Percentiles rank a stretch among this genome's conserved stretches.
Conservation (phyloP, 371 early-diverging fungal genomes). For the Modicella reniformis region DNA sequence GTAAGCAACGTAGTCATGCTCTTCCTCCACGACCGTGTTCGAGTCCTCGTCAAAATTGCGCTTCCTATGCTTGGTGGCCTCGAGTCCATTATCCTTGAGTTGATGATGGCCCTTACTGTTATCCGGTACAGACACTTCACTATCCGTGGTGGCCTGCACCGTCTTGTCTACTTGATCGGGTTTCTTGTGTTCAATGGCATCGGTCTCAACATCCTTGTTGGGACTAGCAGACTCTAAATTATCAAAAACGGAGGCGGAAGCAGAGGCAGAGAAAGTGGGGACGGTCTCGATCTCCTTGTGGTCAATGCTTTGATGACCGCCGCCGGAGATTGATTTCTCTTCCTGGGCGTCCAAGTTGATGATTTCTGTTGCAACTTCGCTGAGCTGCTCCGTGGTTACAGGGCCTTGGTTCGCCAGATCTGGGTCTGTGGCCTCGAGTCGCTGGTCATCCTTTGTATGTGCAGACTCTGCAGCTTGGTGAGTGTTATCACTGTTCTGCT, state of each 20-base stretch:
- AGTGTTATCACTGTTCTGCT: constrained; percentile 13
- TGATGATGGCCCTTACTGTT: neutral
- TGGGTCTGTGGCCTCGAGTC: constrained; percentile 29
- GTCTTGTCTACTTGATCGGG: too few relatives aligned
- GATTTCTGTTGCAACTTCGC: constrained; percentile 19
- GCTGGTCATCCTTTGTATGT: constrained; percentile 30
- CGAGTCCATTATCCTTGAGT: constrained; percentile 6
- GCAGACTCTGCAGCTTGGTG: constrained; percentile 16
- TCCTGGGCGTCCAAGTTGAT: constrained; percentile 21
- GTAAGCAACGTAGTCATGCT: constrained; percentile 36
- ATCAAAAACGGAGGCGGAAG: too few relatives aligned
- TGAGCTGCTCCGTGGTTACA: constrained; percentile 7
- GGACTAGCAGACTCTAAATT: too few relatives aligned
- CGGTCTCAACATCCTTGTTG: neutral
- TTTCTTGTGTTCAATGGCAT: too few relatives aligned
- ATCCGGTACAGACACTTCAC: neutral
- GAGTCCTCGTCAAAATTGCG: constrained; percentile 27
- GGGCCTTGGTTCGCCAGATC: constrained; percentile 6
- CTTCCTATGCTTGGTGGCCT: constrained; percentile 27
- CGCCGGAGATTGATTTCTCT: neutral
- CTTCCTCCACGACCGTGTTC: constrained; percentile 23
- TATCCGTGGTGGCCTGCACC: constrained; percentile 1
- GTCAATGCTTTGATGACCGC: neutral
- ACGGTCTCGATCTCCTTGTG: neutral
- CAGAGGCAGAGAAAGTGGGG: too few relatives aligned